Evolutionary conservation across 2,329 filamentous ascomycete genomes (phyloP), one percentile per base, ranked within the genome.

Genomic region (Xylariaceae sp.): DNA sequence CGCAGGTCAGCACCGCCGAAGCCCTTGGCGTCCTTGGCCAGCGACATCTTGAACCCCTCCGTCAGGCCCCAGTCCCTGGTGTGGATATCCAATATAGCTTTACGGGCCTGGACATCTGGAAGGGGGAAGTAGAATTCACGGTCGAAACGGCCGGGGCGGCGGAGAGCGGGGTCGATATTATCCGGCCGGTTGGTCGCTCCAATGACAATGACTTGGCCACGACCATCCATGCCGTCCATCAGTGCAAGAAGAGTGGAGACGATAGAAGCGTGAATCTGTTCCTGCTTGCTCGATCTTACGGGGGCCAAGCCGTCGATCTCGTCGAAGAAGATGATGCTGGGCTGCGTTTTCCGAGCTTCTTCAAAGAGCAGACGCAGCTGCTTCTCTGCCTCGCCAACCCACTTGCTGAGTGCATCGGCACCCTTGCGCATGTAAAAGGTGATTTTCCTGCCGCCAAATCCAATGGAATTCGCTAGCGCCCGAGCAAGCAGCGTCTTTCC

Each of bases 371-470:
- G 68, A 31, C 92, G 82, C 38, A 98, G 76, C 60, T 98, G 92
- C 64, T 90, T 84, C 65, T 98, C 92, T 8, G 94, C 92, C 64
- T 98, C 92, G 59, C 92, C 92, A 36, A 98, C 92, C 92, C 92
- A 98, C 65, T 98, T 98, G 64, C 89, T 96, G 46, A 98, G 70
- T 12, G 89, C 89, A 73, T 98, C 92, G 16, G 92, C 94, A 59
- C 92, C 94, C 65, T 98, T 98, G 44, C 92, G 84, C 92, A 98
- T 98, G 65, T 97, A 98, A 55, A 98, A 98, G 0, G 89, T 97
- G 48, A 98, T 92, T 61, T 97, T 97, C 50, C 84, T 83, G 15
- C 90, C 90, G 34, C 90, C 85, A 9, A 85, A 80, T 48, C 88
- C 89, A 43, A 95, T 84, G 45, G 86, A 94, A 40, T 92, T 94